phyloP scores from a whole-genome alignment of 1,139 yeast genomes.

The Saccharomyces hybrid region DNA sequence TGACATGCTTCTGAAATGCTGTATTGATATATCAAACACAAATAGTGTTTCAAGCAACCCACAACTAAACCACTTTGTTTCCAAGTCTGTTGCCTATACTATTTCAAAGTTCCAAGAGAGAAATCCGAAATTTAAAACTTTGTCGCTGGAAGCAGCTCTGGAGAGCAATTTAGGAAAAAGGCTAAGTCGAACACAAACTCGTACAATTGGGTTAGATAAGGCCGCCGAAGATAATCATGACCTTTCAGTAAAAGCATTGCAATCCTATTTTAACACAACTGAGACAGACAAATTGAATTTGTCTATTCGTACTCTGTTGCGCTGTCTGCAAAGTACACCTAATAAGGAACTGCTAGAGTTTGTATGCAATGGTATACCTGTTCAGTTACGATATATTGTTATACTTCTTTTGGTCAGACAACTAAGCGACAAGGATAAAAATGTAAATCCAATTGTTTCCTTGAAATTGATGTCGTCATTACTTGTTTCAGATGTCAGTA shows the following conservation, averaged over 20 bases:
- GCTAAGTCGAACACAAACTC: slow-evolving; percentile 28
- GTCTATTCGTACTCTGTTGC: slow-evolving; percentile 41
- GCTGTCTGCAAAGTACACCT: slow-evolving; percentile 32
- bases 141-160: slow-evolving; percentile 12
- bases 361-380: slow-evolving; percentile 77
- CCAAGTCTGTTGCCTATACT: slow-evolving; percentile 21
- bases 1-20: slow-evolving; percentile 27
- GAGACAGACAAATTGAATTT: slow-evolving; percentile 44
- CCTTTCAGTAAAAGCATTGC: slow-evolving; percentile 34
- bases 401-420: slow-evolving; percentile 39
- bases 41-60: slow-evolving; percentile 26
- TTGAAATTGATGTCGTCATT: slow-evolving; percentile 56
- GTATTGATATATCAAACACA: slow-evolving; percentile 27
- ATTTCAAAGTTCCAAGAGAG: slow-evolving; percentile 24
- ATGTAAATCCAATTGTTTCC: slow-evolving; percentile 33
- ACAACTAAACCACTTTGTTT: slow-evolving; percentile 23
- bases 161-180: slow-evolving; percentile 13
- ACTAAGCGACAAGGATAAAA: slow-evolving; percentile 17
- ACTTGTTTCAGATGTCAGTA: slow-evolving; percentile 69
- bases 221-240: slow-evolving; percentile 25
- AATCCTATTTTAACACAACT: slow-evolving; percentile 44
- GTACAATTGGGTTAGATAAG: slow-evolving; percentile 21
- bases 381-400: slow-evolving; percentile 73
- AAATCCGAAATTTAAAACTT: slow-evolving; percentile 19
- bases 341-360: slow-evolving; percentile 46